phyloP scores from a whole-genome alignment of 2,329 filamentous ascomycete species.

The Cladosporium sp. region DNA sequence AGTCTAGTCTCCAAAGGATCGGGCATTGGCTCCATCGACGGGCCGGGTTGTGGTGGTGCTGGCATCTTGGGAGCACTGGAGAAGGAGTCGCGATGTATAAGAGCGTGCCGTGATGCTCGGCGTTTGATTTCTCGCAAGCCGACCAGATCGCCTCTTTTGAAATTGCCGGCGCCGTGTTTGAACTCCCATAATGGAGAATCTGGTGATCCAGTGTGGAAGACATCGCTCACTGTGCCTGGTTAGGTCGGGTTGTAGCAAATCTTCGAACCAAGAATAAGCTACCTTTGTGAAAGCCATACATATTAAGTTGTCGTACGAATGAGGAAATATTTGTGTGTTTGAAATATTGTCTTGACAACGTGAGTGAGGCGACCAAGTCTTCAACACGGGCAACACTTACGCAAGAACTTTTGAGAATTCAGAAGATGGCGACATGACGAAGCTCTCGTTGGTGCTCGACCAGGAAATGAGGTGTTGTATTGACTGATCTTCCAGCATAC shows the following conservation, averaged over 20 bases:
- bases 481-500: conserved; percentile 90
- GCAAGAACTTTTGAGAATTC: conserved; percentile 98
- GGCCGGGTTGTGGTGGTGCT: conserved; percentile 70
- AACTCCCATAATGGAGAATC: conserved; percentile 98
- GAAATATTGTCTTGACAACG: conserved; percentile 84
- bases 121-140: conserved; percentile 93
- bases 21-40: conserved; percentile 64
- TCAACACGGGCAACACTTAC: conserved; percentile 53
- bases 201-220: conserved; percentile 91
- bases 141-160: conserved; percentile 89
- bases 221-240: conserved; percentile 73
- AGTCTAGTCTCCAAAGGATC: conserved; percentile 76
- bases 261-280: conserved; percentile 18
- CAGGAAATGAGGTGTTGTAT: conserved; percentile 97
- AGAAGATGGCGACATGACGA: conserved; percentile 95
- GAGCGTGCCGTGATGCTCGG: conserved; percentile 82
- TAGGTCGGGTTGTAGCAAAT: background rate
- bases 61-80: conserved; percentile 65
- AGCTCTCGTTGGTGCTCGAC: conserved; percentile 90
- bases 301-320: conserved; percentile 95
- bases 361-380: background rate
- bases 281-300: conserved; percentile 99
- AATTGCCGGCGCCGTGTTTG: conserved; percentile 95
- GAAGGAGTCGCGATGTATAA: conserved; percentile 90
- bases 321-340: conserved; percentile 99